Evolutionary conservation across 192 early-diverging fungal species (phyloP), one percentile per base, ranked within the genome.

Genomic region (Coemansia sp.): DNA sequence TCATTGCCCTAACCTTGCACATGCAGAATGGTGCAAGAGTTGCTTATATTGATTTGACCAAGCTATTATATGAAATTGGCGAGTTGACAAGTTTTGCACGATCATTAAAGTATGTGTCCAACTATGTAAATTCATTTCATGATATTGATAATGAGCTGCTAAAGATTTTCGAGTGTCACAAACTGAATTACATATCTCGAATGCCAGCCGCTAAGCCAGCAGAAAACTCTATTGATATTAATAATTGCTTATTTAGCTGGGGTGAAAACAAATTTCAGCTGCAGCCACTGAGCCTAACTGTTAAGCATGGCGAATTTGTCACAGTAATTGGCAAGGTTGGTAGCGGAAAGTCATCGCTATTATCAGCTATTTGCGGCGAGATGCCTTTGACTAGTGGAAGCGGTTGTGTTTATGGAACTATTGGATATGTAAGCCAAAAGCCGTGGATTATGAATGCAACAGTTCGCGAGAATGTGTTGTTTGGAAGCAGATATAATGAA

Each of bases 361-460:
- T 85, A 9, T 80, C 76, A 8, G 84, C 80, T 12, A 65, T 87
- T n/a, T 73, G 78, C 35, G 79, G 82, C 5, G 94, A 98, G 73
- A 95, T 94, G 89, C 88, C 91, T 59, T 83, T 87, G 61, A 41
- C 76, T 7, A 66, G 49, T 11, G 93, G 92, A 11, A 72, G 84
- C 4, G 91, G 92, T 2, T 82, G 65, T 45, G 65, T 95, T 8
- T 82, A 88, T 54, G 92, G 92, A 2, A 65, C 69, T 4, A 73
- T 75, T 61, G 69, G 64, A 1, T 74, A 75, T 39, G 67, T 74
- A 9, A 54, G 68, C 50, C 78, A 81, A 38, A 61, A 70, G 60
- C 67, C 80, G 0, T 79, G 64, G 63, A 73, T 82, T 51, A 66
- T 78, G 71, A 66, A 73, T 57, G 72, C 56, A n/a, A 71, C 75